Percentiles rank a stretch among this genome's conserved stretches.
phyloP scores from a whole-genome alignment of 2,329 filamentous ascomycete species.

The Chrysosporium keratinophilum region DNA sequence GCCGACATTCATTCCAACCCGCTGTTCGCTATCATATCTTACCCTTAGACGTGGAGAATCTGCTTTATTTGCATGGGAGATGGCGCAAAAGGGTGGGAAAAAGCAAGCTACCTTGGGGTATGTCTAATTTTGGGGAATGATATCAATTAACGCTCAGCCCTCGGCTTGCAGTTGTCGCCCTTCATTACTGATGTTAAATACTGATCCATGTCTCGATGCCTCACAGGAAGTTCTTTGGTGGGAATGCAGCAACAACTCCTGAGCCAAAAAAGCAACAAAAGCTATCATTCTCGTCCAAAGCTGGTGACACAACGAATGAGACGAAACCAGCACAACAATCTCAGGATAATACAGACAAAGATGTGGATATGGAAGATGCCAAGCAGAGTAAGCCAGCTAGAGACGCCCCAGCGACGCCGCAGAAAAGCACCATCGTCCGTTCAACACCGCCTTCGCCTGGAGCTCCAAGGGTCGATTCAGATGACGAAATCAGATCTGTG shows the following conservation, averaged over 20 bases:
- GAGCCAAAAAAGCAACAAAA: conserved; percentile 64
- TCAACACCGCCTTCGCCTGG: conserved; percentile 15
- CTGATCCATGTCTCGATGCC: background rate
- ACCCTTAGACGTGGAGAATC: background rate
- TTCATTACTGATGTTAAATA: background rate
- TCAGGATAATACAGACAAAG: conserved; percentile 14
- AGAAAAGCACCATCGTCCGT: conserved; percentile 14
- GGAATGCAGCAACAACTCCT: conserved; percentile 47
- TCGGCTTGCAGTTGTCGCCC: too few relatives aligned
- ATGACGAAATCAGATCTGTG: conserved; percentile 14
- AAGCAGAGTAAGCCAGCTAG: background rate
- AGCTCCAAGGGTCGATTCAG: conserved; percentile 11
- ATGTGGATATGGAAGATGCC: conserved; percentile 26
- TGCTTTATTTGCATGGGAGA: background rate
- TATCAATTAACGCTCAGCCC: conserved; percentile 26
- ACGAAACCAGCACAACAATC: background rate
- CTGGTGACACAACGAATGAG: conserved; percentile 37
- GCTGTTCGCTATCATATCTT: background rate
- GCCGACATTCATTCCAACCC: background rate
- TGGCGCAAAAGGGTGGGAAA: conserved; percentile 18
- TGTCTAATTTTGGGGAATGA: conserved; percentile 63
- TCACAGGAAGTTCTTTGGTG: conserved; percentile 73
- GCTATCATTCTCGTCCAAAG: conserved; percentile 55
- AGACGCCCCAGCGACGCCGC: conserved; percentile 9
- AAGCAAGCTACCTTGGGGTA: conserved; percentile 86